These are phyloP conservation scores for Coemansia sp. DNA, from an alignment of 192 early-diverging fungal genomes.

Conservation along the genomic window DNA sequence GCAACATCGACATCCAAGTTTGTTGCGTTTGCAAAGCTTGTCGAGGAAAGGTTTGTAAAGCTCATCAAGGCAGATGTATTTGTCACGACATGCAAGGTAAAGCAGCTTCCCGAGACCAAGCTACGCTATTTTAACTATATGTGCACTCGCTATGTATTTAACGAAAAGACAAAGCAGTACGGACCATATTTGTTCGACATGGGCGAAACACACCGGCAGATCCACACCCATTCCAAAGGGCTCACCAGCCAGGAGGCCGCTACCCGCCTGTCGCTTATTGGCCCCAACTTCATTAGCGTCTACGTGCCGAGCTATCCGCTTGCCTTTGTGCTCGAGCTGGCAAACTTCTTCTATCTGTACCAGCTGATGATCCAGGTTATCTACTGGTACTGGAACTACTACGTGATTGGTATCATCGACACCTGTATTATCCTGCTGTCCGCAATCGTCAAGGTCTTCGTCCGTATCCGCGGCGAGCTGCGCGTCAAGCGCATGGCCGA, in stretches of 20 bases:
- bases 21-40: constrained; percentile 28
- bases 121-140: constrained; percentile 69
- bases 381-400: constrained; percentile 60
- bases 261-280: constrained; percentile 57
- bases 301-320: constrained; percentile 47
- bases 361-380: constrained; percentile 60
- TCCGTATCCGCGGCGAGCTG: constrained; percentile 50
- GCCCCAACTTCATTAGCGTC: constrained; percentile 63
- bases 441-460: constrained; percentile 54
- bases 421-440: constrained; percentile 57
- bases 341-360: constrained; percentile 56
- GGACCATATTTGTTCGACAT: constrained; percentile 61
- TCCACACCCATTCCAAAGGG: constrained; percentile 47
- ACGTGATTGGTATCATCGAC: constrained; percentile 57
- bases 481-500: constrained; percentile 60
- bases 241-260: constrained; percentile 54
- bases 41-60: constrained; percentile 31
- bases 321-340: constrained; percentile 59
- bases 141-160: constrained; percentile 72
- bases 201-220: constrained; percentile 54
- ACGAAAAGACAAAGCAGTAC: constrained; percentile 52
- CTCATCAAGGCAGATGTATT: constrained; percentile 47
- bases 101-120: constrained; percentile 49
- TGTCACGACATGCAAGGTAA: constrained; percentile 46
- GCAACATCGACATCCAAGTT: constrained; percentile 40